phyloP scores from a whole-genome alignment of 164 flowering plant species.

The Piper longum region DNA sequence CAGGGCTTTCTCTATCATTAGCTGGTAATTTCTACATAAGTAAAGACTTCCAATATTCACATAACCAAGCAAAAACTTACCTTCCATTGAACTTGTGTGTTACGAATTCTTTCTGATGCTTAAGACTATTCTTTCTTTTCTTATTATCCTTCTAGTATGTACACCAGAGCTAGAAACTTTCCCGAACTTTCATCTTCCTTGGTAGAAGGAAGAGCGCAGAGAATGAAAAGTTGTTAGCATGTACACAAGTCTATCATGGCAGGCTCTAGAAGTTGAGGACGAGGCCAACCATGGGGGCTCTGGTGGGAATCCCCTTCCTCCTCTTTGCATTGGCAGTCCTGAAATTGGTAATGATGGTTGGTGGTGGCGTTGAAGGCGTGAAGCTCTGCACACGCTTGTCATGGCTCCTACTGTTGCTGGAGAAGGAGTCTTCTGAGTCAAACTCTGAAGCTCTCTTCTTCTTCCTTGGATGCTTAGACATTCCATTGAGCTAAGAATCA shows the following conservation, averaged over 20 bases:
- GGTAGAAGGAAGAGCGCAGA: constrained; percentile 7
- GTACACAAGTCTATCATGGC: neutral
- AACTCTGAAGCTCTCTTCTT: constrained; percentile 27
- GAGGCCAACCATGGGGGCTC: constrained; percentile 62
- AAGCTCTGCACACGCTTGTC: constrained; percentile 42
- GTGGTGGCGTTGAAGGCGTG: constrained; percentile 81
- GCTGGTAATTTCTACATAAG: neutral
- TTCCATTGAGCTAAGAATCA: constrained; percentile 48
- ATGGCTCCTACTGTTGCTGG: constrained; percentile 32
- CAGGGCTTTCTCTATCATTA: neutral
- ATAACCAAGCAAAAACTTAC: neutral
- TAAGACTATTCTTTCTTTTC: neutral
- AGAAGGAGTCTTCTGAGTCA: constrained; percentile 57
- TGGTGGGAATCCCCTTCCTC: constrained; percentile 89
- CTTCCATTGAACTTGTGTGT: neutral
- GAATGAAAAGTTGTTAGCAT: neutral
- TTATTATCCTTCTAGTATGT: constrained; percentile 6
- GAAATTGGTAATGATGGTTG: constrained; percentile 32
- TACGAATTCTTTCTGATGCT: neutral
- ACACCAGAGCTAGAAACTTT: constrained; percentile 1
- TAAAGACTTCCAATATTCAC: neutral
- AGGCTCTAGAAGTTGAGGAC: constrained; percentile 33
- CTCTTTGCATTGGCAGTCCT: constrained; percentile 46
- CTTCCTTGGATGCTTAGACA: constrained; percentile 30
- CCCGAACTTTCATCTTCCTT: constrained; percentile 10